phyloP scores from a whole-genome alignment of 345 rosid species.

The Raphanus raphanistrum region DNA sequence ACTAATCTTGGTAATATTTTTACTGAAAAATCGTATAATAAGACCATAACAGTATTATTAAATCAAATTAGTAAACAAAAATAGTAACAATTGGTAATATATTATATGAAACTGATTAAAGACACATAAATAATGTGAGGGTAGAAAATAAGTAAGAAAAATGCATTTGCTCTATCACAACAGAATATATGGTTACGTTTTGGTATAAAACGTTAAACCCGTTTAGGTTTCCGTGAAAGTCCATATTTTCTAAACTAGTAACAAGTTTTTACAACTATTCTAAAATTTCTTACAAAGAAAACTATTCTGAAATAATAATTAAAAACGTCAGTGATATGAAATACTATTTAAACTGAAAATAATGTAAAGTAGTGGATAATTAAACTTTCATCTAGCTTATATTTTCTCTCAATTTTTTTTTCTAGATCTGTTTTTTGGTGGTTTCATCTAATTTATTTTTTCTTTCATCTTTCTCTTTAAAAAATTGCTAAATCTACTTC shows the following conservation, averaged over 20 bases:
- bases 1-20: background rate
- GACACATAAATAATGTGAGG: slow-evolving; percentile 1
- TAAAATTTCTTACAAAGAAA: background rate
- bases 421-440: no score
- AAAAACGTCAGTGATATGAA: background rate
- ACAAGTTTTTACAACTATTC: background rate
- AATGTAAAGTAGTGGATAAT: background rate
- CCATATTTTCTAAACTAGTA: background rate
- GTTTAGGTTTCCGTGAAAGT: background rate
- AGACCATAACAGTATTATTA: background rate
- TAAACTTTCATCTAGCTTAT: no score
- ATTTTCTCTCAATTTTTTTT: no score
- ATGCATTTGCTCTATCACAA: background rate
- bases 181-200: background rate
- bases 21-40: background rate
- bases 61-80: background rate
- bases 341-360: background rate
- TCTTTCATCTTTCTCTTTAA: no score
- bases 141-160: background rate
- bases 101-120: background rate
- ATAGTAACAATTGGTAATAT: background rate
- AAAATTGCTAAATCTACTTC: no score
- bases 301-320: background rate
- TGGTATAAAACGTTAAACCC: slow-evolving; percentile 8
- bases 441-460: no score